Conservation (phyloP, 2,329 filamentous ascomycete species). For the Colletotrichum sp. region DNA sequence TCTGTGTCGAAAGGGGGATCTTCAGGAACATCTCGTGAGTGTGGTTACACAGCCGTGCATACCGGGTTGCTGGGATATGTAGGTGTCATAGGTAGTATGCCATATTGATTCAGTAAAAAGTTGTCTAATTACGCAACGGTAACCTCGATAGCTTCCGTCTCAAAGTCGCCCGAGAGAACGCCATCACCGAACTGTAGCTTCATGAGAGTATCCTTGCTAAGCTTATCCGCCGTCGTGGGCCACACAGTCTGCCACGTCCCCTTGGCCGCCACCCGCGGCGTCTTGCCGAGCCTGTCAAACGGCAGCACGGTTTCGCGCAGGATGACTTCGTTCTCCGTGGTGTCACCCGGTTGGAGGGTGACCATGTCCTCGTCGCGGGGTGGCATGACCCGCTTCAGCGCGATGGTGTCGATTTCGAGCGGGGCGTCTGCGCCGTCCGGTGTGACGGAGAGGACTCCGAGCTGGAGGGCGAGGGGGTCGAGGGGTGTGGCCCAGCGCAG, state of each 20-base stretch:
- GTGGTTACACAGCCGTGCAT: background rate
- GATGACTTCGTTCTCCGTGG: slow-evolving; percentile 35
- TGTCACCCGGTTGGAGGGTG: slow-evolving; percentile 42
- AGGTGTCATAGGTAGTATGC: background rate
- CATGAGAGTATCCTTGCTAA: slow-evolving; percentile 13
- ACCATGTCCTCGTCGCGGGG: slow-evolving; percentile 41
- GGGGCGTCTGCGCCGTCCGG: slow-evolving; percentile 35
- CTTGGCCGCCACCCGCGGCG: slow-evolving; percentile 35
- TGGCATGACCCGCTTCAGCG: slow-evolving; percentile 45
- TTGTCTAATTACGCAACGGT: background rate
- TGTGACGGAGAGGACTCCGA: slow-evolving; percentile 46
- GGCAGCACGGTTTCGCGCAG: slow-evolving; percentile 41
- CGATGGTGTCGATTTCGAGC: slow-evolving; percentile 40
- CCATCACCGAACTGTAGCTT: slow-evolving; percentile 19
- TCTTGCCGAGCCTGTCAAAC: slow-evolving; percentile 34
- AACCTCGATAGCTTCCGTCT: slow-evolving; percentile 13
- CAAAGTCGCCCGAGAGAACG: slow-evolving; percentile 16
- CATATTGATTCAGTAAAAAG: background rate
- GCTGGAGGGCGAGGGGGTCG: slow-evolving; percentile 43
- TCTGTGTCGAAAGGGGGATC: background rate
- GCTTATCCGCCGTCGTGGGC: slow-evolving; percentile 24
- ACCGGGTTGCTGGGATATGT: background rate
- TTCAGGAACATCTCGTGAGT: background rate
- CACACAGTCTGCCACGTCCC: slow-evolving; percentile 45
- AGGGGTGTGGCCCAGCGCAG: slow-evolving; percentile 50